A percentile compares a stretch with the other conserved stretches of the same genome.
These are phyloP conservation scores for Pseudocohnilembus persalinus DNA, from an alignment of 169 alveolate species.

Conservation along the genomic window DNA sequence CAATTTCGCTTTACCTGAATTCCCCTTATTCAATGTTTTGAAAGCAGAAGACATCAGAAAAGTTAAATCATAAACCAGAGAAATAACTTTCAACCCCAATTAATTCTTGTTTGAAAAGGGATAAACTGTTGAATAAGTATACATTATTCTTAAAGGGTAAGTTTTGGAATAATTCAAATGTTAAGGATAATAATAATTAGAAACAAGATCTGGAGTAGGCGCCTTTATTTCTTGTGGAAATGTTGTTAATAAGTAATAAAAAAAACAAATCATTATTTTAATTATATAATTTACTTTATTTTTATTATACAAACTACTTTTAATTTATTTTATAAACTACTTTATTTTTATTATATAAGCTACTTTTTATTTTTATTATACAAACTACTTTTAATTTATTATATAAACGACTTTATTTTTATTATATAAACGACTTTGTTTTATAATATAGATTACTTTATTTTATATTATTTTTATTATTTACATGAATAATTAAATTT, in stretches of 20 bases:
- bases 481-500: too few species aligned
- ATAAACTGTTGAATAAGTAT: conserved; percentile 13
- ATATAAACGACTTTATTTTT: too few species aligned
- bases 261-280: too few species aligned
- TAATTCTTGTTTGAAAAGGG: conserved; percentile 37
- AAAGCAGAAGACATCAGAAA: conserved; percentile 11
- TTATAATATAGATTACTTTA: too few species aligned
- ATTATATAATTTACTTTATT: too few species aligned
- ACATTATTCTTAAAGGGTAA: conserved; percentile 32
- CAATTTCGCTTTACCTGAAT: conserved; percentile 30
- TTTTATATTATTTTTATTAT: too few species aligned
- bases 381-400: too few species aligned
- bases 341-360: too few species aligned
- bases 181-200: neutral
- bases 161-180: conserved; percentile 31
- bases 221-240: conserved; percentile 35
- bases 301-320: too few species aligned
- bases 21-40: conserved; percentile 31
- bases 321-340: too few species aligned
- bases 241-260: conserved; percentile 8
- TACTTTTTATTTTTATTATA: too few species aligned
- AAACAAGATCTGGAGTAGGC: conserved; percentile 29
- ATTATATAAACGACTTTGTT: too few species aligned
- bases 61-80: conserved; percentile 7
- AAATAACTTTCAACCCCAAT: conserved; percentile 11